Evolutionary conservation across 441 rosid genomes (phyloP).

Genomic region (Gossypium trilobum): DNA sequence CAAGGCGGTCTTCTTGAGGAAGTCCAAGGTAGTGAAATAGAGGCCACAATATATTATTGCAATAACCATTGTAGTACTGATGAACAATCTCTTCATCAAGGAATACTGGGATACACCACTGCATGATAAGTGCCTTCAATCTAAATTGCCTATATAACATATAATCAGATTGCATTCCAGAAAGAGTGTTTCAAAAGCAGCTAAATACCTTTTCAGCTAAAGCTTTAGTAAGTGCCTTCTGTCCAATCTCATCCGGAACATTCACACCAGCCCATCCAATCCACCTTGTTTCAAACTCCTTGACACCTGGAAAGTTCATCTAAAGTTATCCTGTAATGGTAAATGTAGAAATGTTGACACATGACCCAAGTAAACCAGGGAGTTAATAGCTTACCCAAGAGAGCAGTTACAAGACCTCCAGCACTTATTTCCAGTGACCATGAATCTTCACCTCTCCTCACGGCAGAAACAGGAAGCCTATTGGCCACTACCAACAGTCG

Average conservation of each 20-base stretch:
- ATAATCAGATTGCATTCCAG: constrained; percentile 8
- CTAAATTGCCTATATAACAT: constrained; percentile 1
- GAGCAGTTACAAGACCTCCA: constrained; percentile 93
- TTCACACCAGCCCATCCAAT: constrained; percentile 99
- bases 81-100: constrained; percentile 99
- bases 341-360: constrained; percentile 1
- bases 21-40: constrained; percentile 93
- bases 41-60: constrained; percentile 98
- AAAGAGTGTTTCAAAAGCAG: constrained; percentile 10
- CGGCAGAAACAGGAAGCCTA: constrained; percentile 91
- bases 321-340: constrained; percentile 22
- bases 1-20: constrained; percentile 99
- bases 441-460: constrained; percentile 82
- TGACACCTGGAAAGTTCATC: constrained; percentile 56
- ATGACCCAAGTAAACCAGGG: background rate
- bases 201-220: constrained; percentile 77
- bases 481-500: constrained; percentile 91
- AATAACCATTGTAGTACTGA: constrained; percentile 95
- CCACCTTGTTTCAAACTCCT: constrained; percentile 97
- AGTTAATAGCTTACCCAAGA: constrained; percentile 44
- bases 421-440: constrained; percentile 97
- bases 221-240: constrained; percentile 78
- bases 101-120: constrained; percentile 98
- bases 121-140: constrained; percentile 16
- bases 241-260: constrained; percentile 94